phyloP scores from a whole-genome alignment of 257 asterid genomes.

The Capsicum rhomboideum region DNA sequence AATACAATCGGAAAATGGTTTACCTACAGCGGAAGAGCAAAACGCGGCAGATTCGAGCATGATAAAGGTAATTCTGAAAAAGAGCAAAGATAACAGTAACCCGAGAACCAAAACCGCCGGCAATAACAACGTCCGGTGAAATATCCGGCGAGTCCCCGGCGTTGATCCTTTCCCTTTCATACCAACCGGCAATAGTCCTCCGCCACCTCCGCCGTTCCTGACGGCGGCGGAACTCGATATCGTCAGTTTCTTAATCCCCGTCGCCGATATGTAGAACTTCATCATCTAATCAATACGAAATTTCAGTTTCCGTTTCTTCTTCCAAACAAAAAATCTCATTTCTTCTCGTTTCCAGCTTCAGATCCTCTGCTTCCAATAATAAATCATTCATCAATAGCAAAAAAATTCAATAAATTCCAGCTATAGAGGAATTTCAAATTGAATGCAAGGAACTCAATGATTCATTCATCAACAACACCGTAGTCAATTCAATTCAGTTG shows the following conservation, averaged over 20 bases:
- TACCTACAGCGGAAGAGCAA: conserved; percentile 68
- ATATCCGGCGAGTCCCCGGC: conserved; percentile 30
- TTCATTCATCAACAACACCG: background rate
- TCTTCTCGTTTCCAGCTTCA: background rate
- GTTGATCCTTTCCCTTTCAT: conserved; percentile 37
- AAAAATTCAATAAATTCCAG: too few species aligned
- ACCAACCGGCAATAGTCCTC: conserved; percentile 1
- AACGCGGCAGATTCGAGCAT: conserved; percentile 59
- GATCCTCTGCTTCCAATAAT: too few species aligned
- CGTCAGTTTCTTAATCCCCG: conserved; percentile 38
- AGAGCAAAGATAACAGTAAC: conserved; percentile 45
- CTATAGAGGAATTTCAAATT: background rate
- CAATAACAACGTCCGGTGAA: conserved; percentile 43
- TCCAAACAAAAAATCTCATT: conserved; percentile 9
- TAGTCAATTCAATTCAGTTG: background rate
- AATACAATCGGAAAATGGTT: background rate
- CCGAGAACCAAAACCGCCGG: conserved; percentile 39
- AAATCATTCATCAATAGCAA: too few species aligned
- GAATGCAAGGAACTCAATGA: background rate
- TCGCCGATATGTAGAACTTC: conserved; percentile 45
- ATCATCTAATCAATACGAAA: conserved; percentile 22
- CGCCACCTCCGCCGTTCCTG: conserved; percentile 22
- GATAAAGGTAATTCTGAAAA: conserved; percentile 50
- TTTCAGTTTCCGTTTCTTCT: conserved; percentile 12
- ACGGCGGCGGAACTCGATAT: conserved; percentile 17